phyloP scores from a whole-genome alignment of 176 grass and related monocot species.

The Bromus sterilis region DNA sequence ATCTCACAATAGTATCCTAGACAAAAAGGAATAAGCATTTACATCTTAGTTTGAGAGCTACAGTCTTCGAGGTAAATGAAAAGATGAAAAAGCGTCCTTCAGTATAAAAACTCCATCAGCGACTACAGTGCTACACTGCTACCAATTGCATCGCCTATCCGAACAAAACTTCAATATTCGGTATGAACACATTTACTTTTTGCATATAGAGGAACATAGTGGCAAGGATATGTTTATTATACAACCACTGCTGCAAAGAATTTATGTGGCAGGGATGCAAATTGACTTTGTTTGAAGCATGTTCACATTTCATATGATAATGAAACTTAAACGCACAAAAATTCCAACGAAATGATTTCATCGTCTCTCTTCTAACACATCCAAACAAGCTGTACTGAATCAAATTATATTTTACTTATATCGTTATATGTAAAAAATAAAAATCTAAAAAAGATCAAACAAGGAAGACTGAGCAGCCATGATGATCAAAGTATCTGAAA shows the following conservation, averaged over 20 bases:
- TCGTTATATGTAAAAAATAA: not conserved
- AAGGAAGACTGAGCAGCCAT: not conserved
- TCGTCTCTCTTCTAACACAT: not conserved
- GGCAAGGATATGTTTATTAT: not conserved
- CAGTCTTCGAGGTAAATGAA: not conserved
- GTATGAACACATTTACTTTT: not conserved
- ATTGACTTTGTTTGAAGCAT: not conserved
- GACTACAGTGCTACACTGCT: not conserved
- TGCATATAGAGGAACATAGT: not conserved
- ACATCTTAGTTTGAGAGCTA: not conserved
- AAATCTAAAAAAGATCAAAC: not conserved
- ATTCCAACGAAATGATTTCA: not conserved
- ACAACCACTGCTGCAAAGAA: not conserved
- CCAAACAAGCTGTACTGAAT: not conserved
- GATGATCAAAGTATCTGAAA: not conserved
- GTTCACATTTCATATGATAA: not conserved
- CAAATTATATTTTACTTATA: not conserved
- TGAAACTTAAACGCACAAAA: not conserved
- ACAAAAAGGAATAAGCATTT: slow-evolving; percentile 26
- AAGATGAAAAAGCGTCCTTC: slow-evolving; percentile 6
- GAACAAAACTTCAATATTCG: not conserved
- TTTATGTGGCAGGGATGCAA: not conserved
- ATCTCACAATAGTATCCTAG: slow-evolving; percentile 94
- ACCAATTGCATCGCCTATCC: not conserved
- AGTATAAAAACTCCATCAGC: not conserved